A percentile compares a stretch with the other conserved stretches of the same genome.
Evolutionary conservation across 176 grass and related monocot species (phyloP).

Genomic region (Pharus latifolius): DNA sequence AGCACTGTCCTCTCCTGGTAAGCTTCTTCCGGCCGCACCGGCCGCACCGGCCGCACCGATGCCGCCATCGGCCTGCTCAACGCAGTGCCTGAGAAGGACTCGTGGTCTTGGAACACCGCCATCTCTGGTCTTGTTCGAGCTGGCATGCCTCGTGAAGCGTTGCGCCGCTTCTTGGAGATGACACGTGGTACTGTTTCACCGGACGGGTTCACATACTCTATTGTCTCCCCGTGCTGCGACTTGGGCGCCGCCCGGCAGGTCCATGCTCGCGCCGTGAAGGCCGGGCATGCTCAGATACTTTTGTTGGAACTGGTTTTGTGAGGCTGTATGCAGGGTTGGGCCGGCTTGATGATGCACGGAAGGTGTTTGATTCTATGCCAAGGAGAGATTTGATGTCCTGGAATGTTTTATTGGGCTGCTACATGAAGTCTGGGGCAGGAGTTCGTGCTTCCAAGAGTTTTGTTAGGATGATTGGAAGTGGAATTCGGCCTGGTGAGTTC

Average conservation of each 20-base stretch:
- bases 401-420: conserved; percentile 42
- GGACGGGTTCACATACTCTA: conserved; percentile 44
- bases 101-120: conserved; percentile 37
- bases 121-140: conserved; percentile 23
- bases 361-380: conserved; percentile 27
- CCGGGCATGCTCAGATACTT: conserved; percentile 17
- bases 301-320: conserved; percentile 20
- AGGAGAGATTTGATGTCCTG: conserved; percentile 44
- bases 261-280: conserved; percentile 34
- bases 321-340: conserved; percentile 37
- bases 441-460: conserved; percentile 31
- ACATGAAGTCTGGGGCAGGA: conserved; percentile 18
- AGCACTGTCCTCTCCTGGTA: conserved; percentile 30
- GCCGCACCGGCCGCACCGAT: no score
- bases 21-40: conserved; percentile 5
- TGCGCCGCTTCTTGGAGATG: neutral
- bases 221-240: conserved; percentile 25
- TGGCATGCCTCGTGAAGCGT: conserved; percentile 3
- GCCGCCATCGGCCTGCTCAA: conserved; percentile 15
- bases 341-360: conserved; percentile 21
- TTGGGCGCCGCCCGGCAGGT: conserved; percentile 17
- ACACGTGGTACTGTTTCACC: no score
- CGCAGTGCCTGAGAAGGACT: conserved; percentile 17
- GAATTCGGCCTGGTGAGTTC: conserved; percentile 44
- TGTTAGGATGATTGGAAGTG: conserved; percentile 14